Conservation (phyloP, 2,329 filamentous ascomycete genomes). For the Cladosporium sp. region DNA sequence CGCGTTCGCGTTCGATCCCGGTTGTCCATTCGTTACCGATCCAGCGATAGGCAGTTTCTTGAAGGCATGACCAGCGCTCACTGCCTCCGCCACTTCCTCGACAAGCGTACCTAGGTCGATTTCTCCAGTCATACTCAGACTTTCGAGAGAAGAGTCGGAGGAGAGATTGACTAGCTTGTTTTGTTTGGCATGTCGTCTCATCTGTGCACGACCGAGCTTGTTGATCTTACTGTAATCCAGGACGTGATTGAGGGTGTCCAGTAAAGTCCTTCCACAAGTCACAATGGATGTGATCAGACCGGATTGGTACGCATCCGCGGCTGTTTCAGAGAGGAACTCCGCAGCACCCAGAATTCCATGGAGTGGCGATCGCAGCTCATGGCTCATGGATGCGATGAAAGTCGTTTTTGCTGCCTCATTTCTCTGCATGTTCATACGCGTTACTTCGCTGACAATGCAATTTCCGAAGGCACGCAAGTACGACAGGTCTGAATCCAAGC, state of each 20-base stretch:
- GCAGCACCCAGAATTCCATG: constrained; percentile 45
- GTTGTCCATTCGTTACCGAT: constrained; percentile 13
- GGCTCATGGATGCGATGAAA: constrained; percentile 48
- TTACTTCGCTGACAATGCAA: constrained; percentile 37
- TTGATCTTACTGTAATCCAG: constrained; percentile 45
- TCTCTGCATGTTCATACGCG: constrained; percentile 34
- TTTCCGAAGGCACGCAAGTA: constrained; percentile 39
- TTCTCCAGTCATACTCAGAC: constrained; percentile 31
- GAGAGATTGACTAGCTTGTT: constrained; percentile 27
- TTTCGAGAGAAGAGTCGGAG: constrained; percentile 21
- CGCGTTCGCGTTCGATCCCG: neutral
- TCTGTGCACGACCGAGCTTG: constrained; percentile 25
- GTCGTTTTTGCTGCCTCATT: constrained; percentile 47
- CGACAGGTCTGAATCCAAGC: constrained; percentile 36
- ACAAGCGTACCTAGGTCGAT: constrained; percentile 44
- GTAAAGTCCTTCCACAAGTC: constrained; percentile 44
- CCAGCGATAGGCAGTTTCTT: constrained; percentile 22
- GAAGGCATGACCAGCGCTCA: constrained; percentile 49
- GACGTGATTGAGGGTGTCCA: constrained; percentile 42
- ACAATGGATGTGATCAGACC: constrained; percentile 46
- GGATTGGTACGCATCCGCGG: constrained; percentile 37
- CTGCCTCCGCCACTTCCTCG: constrained; percentile 53
- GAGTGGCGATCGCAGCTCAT: constrained; percentile 45
- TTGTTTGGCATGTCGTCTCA: constrained; percentile 23
- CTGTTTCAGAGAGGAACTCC: constrained; percentile 45